Evolutionary conservation across 148 eudicot genomes (phyloP).

Genomic region (Rhododendron ovatum): DNA sequence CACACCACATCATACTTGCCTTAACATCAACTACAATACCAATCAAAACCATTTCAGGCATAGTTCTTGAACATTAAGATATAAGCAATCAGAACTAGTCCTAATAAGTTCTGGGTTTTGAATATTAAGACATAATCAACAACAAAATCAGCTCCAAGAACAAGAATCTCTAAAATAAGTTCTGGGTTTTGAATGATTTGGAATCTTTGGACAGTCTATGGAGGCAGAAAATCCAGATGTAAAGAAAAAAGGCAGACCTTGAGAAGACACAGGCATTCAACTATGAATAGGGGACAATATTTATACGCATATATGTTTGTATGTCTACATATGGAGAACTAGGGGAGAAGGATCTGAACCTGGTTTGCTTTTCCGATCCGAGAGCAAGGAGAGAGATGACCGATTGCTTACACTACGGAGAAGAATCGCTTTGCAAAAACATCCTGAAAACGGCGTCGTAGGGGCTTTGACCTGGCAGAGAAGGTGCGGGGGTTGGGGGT

Average conservation of each 20-base stretch:
- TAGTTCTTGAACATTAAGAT: background rate
- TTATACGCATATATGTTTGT: background rate
- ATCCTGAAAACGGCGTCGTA: background rate
- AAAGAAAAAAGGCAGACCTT: background rate
- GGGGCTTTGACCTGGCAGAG: too few relatives aligned
- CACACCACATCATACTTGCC: background rate
- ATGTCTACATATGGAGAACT: background rate
- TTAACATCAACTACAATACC: background rate
- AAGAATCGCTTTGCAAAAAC: background rate
- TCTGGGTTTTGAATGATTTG: background rate
- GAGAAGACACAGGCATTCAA: background rate
- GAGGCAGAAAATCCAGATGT: background rate
- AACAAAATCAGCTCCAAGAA: background rate
- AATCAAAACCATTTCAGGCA: background rate
- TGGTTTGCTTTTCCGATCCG: background rate
- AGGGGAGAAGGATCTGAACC: background rate
- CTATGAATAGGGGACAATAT: background rate
- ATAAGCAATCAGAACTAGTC: background rate
- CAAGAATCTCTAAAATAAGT: background rate
- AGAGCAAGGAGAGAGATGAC: background rate
- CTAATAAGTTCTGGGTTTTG: background rate
- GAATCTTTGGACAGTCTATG: background rate
- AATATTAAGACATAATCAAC: background rate
- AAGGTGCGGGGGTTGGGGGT: too few relatives aligned
- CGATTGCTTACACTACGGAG: background rate